Evolutionary conservation across 1,139 yeast species (phyloP), one percentile per base, ranked within the genome.

Genomic region (Yamadazyma sp.): DNA sequence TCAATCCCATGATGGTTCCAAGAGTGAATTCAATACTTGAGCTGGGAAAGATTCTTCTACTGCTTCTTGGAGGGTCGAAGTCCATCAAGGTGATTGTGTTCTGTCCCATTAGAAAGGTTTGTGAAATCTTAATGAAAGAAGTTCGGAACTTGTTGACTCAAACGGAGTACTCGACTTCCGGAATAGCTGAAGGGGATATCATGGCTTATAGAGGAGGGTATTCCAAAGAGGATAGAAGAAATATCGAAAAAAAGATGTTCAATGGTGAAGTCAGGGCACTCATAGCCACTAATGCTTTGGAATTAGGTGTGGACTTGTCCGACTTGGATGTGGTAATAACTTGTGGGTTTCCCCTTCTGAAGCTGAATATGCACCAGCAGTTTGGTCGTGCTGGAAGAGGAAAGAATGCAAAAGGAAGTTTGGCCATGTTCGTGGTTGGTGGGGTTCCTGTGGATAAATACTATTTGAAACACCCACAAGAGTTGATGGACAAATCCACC

Each of bases 161-260:
- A 28, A 27, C 48, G 2, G 48, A 43, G 7, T 51, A 41, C 30
- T 63, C 72, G 13, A 54, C 61, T 3, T 74, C 71, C 6, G 59
- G 77, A 4, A 53, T 80, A 6, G 48, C 50, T 29, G 66, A 60
- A n/a, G 69, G 78, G 6, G 85, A 84, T 42, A 85, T 92, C 1
- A 87, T 88, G 94, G 81, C 95, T 29, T 92, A 92, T 52, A 70
- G 99, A 47, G 98, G 98, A 23, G 99, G 99, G 0, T 92, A 92
- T 53, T 81, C 95, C 5, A 82, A 88, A 3, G 62, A 74, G 2
- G 97, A 92, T 55, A 72, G 99, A 47, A 74, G 98, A 46, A 74
- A 79, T 34, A 92, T 92, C 41, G 99, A 92, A 57, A 73, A 73
- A 34, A 88, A 85, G 52, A 88, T 92, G 96, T 94, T 92, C 57